phyloP scores from a whole-genome alignment of 148 eudicot species.

The Diospyros lotus region DNA sequence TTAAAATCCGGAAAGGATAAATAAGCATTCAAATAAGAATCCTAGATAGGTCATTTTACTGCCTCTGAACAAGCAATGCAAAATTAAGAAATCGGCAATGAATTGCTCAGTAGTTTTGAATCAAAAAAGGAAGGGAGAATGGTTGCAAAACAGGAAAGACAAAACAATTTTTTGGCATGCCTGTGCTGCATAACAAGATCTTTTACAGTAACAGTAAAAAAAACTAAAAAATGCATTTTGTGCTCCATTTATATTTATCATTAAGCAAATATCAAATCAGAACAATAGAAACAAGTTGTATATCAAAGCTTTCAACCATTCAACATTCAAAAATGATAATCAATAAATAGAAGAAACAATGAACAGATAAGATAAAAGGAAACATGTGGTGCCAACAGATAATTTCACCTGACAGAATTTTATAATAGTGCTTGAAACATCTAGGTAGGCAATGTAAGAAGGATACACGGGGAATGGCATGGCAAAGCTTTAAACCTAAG shows the following conservation, averaged over 20 bases:
- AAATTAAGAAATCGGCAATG: no score
- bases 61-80: not conserved
- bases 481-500: not conserved
- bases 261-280: not conserved
- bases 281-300: not conserved
- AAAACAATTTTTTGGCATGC: not conserved
- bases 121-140: not conserved
- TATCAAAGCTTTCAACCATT: not conserved
- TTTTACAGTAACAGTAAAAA: not conserved
- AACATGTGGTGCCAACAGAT: not conserved
- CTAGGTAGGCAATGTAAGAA: not conserved
- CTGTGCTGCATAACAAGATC: not conserved
- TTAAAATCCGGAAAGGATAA: not conserved
- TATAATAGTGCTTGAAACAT: no score
- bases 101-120: not conserved
- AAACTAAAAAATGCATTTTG: no score
- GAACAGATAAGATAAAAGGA: not conserved
- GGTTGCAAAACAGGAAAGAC: not conserved
- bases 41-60: not conserved
- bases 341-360: not conserved
- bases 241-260: not conserved
- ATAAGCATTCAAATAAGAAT: not conserved
- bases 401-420: not conserved
- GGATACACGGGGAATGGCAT: not conserved
- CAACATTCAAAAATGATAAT: no score